Percentiles rank a stretch among this genome's conserved stretches.
These are phyloP conservation scores for Trypanosoma mega DNA, from an alignment of 208 protist genomes.

Conservation along the genomic window DNA sequence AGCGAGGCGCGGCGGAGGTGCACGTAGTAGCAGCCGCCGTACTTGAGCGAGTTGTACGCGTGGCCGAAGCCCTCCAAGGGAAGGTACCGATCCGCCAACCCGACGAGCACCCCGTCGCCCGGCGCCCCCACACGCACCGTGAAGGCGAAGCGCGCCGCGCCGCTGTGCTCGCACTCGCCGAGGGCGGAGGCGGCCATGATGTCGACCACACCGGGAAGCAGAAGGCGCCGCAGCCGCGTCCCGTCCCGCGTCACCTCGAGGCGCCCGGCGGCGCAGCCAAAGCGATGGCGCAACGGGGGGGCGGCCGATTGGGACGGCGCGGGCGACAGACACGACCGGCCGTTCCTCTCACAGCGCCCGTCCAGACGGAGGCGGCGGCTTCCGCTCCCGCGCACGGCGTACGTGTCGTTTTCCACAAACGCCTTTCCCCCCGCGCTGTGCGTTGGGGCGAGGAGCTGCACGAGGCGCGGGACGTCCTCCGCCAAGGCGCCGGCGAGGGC, in stretches of 20 bases:
- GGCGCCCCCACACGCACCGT: slow-evolving; percentile 10
- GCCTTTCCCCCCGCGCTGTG: too few species aligned
- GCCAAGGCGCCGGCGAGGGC: too few species aligned
- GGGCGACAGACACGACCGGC: too few species aligned
- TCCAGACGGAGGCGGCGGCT: too few species aligned
- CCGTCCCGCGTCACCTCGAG: slow-evolving; percentile 18
- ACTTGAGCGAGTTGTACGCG: slow-evolving; percentile 36
- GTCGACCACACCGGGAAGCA: slow-evolving; percentile 23
- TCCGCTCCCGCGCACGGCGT: too few species aligned
- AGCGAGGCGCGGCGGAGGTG: slow-evolving; percentile 34
- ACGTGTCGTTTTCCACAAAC: too few species aligned
- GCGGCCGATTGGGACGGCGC: too few species aligned
- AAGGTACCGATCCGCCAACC: slow-evolving; percentile 54
- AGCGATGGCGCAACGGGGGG: slow-evolving; percentile 10
- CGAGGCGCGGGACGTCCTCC: too few species aligned
- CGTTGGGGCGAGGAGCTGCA: too few species aligned
- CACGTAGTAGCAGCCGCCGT: slow-evolving; percentile 50
- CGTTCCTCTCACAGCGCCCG: too few species aligned
- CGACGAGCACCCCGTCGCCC: slow-evolving; percentile 34
- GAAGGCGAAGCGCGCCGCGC: slow-evolving; percentile 23
- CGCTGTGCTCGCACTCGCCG: slow-evolving; percentile 36
- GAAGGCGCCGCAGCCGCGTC: slow-evolving; percentile 15
- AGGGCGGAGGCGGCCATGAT: slow-evolving; percentile 33
- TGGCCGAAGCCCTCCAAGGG: slow-evolving; percentile 48
- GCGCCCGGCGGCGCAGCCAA: slow-evolving; percentile 17